These are phyloP conservation scores for Aspergillus sergii DNA, from an alignment of 2,329 filamentous ascomycete genomes.

Conservation along the genomic window DNA sequence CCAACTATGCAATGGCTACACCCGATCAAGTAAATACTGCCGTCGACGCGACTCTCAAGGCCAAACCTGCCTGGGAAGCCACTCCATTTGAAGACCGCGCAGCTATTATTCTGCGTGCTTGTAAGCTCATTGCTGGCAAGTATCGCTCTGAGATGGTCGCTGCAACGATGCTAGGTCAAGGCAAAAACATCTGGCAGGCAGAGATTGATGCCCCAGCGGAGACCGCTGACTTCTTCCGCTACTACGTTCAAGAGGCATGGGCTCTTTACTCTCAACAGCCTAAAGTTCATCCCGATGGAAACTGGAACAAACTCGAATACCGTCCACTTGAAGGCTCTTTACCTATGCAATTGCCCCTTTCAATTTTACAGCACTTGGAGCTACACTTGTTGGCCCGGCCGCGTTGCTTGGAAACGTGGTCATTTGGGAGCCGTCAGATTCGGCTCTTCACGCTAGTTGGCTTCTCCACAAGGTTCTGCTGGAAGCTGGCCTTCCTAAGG, in stretches of 20 bases:
- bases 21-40: constrained; percentile 74
- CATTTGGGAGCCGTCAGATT: constrained; percentile 90
- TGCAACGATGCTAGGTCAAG: constrained; percentile 91
- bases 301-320: constrained; percentile 67
- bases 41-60: constrained; percentile 81
- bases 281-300: constrained; percentile 63
- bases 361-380: constrained; percentile 94
- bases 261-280: constrained; percentile 64
- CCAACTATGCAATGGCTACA: constrained; percentile 56
- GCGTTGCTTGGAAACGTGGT: constrained; percentile 92
- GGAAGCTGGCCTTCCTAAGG: constrained; percentile 79
- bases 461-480: constrained; percentile 79
- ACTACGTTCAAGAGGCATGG: constrained; percentile 91
- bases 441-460: constrained; percentile 83
- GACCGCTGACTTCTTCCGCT: constrained; percentile 82
- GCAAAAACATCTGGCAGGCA: constrained; percentile 98
- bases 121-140: constrained; percentile 83
- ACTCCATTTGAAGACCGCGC: constrained; percentile 88
- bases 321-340: constrained; percentile 90
- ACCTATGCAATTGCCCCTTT: constrained; percentile 93
- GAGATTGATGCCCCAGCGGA: constrained; percentile 95
- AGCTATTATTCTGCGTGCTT: constrained; percentile 91
- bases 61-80: constrained; percentile 81
- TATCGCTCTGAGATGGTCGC: constrained; percentile 97
- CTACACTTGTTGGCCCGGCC: constrained; percentile 80